phyloP scores from a whole-genome alignment of 331 rosid genomes.

The Ulmus americana region DNA sequence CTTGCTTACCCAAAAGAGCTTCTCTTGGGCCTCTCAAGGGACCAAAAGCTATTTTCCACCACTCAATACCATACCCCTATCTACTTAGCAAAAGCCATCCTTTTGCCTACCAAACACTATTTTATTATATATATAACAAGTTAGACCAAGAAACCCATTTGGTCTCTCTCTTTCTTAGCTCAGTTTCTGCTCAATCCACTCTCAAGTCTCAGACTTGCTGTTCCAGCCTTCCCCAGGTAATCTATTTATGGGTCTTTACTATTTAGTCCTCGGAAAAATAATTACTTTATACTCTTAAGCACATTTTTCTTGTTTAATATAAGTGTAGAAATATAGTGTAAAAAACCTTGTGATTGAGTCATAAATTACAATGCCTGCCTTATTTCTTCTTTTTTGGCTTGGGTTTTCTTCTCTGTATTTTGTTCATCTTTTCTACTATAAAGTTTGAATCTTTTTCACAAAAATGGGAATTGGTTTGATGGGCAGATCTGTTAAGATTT shows the following conservation, averaged over 20 bases:
- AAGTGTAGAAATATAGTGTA: neutral
- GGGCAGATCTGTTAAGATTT: neutral
- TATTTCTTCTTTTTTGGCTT: neutral
- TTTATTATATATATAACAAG: slow-evolving; percentile 19
- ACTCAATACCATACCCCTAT: slow-evolving; percentile 59
- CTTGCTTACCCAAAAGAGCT: slow-evolving; percentile 19
- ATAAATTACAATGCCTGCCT: slow-evolving; percentile 6
- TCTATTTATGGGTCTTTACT: neutral
- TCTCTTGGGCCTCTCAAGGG: slow-evolving; percentile 52
- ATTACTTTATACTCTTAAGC: too few species aligned
- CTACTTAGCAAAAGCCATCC: slow-evolving; percentile 59
- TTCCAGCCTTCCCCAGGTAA: slow-evolving; percentile 39
- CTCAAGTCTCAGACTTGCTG: slow-evolving; percentile 27
- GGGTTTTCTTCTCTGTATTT: neutral
- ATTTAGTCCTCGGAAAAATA: too few species aligned
- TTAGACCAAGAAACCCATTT: slow-evolving; percentile 2
- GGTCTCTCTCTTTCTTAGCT: slow-evolving; percentile 10
- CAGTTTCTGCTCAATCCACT: slow-evolving; percentile 19
- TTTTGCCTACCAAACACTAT: slow-evolving; percentile 33
- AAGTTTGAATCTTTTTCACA: neutral
- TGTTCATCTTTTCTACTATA: neutral
- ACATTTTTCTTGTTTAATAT: neutral
- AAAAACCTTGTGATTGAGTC: slow-evolving; percentile 1
- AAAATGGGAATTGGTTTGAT: neutral
- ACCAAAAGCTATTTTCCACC: slow-evolving; percentile 57